A percentile compares a stretch with the other conserved stretches of the same genome.
Conservation (phyloP, 805 yeast genomes). For the Lipomyces yamanashiensis region DNA sequence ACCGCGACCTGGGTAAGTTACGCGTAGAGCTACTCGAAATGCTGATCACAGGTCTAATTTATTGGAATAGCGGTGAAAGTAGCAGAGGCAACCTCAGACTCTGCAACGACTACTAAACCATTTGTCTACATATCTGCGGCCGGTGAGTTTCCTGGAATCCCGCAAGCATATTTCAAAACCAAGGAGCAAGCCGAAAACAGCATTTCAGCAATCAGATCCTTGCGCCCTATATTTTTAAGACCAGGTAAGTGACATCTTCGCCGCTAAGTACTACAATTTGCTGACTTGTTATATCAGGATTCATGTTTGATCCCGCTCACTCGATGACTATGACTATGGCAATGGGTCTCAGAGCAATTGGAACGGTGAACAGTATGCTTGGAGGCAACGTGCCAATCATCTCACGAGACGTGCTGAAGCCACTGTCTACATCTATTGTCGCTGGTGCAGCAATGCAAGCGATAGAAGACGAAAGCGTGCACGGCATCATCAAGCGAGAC, state of each 20-base stretch:
- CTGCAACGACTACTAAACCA: slow-evolving; percentile 19
- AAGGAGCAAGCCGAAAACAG: slow-evolving; percentile 30
- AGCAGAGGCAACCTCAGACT: slow-evolving; percentile 20
- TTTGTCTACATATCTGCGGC: slow-evolving; percentile 32
- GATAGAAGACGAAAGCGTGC: slow-evolving; percentile 20
- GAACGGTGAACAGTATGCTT: slow-evolving; percentile 23
- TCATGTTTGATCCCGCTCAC: slow-evolving; percentile 31
- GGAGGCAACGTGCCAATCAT: slow-evolving; percentile 32
- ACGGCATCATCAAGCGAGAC: slow-evolving; percentile 23
- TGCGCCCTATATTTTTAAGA: slow-evolving; percentile 31
- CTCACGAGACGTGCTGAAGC: slow-evolving; percentile 20
- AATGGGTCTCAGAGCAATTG: slow-evolving; percentile 21
- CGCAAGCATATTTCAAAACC: slow-evolving; percentile 26
- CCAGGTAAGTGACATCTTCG: slow-evolving; percentile 14
- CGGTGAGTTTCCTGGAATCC: slow-evolving; percentile 29
- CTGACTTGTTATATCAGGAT: slow-evolving; percentile 11
- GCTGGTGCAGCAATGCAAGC: slow-evolving; percentile 37
- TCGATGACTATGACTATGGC: slow-evolving; percentile 29
- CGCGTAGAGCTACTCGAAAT: background rate
- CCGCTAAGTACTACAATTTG: background rate
- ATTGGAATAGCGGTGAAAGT: slow-evolving; percentile 19
- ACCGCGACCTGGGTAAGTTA: slow-evolving; percentile 28
- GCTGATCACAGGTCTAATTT: background rate
- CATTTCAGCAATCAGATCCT: slow-evolving; percentile 11
- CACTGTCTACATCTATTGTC: slow-evolving; percentile 29